Evolutionary conservation across 2,329 filamentous ascomycete genomes (phyloP), one percentile per base, ranked within the genome.

Genomic region (Beauveria pseudobassiana): DNA sequence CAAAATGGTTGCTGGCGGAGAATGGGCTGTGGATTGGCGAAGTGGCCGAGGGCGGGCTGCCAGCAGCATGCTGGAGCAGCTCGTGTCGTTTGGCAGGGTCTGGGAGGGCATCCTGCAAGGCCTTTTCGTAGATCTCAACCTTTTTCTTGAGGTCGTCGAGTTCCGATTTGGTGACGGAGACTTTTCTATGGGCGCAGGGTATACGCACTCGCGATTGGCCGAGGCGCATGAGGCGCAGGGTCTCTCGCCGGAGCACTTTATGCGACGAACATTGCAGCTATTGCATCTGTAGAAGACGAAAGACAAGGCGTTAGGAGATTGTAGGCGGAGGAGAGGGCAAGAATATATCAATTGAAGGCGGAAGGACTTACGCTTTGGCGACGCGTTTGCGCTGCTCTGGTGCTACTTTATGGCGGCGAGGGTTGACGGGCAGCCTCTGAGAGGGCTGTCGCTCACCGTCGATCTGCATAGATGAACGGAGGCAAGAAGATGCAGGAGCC

Each of bases 211-310:
- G 62, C 80, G 73, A 38, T 75, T 73, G 34, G 76, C 70, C 42
- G 71, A 72, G 26, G 68, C 66, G 66, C 80, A 82, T 64, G 80
- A 77, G 46, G 68, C 67, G 67, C 80, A 82, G 0, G 80, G 80
- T n/a, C 67, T 69, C 4, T 79, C 75, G 51, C 80, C 80, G 14
- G 78, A 81, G 69, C 80, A 82, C 65, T 80, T 82, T 68, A 81
- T 78, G 62, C 80, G 76, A 50, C 79, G 77, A 51, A 81, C 68
- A 70, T 82, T 82, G 71, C 80, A 82, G 68, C 72, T 76, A 66
- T 82, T 82, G 73, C 80, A 82, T 62, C 80, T 82, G 63, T 20
- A 28, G n/a, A 63, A n/a, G 24, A 16, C 16, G 50, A 7, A 57
- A 16, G 9, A 4, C 9, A 59, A 38, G 20, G 1, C 7, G n/a